Evolutionary conservation across 2,329 filamentous ascomycete species (phyloP).

Genomic region (Lachnellula hyalina): DNA sequence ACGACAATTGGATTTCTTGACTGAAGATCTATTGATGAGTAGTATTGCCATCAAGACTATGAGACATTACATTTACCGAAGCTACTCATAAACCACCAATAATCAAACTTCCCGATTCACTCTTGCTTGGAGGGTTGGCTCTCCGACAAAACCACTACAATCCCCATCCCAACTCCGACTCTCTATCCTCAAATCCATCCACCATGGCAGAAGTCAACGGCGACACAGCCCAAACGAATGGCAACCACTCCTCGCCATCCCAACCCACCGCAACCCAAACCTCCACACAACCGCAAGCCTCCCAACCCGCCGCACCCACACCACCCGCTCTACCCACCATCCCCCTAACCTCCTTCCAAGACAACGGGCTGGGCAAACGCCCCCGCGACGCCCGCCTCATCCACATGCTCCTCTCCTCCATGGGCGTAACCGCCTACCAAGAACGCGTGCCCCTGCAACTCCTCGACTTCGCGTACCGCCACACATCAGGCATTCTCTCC

Average conservation of each 20-base stretch:
- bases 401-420: constrained; percentile 72
- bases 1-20: background rate
- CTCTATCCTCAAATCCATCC: background rate
- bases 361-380: constrained; percentile 39
- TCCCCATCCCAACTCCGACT: background rate
- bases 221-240: constrained; percentile 45
- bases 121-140: background rate
- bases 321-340: constrained; percentile 20
- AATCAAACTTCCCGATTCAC: background rate
- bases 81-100: background rate
- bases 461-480: constrained; percentile 81
- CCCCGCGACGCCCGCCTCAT: constrained; percentile 76
- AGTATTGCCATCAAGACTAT: background rate
- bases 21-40: background rate
- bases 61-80: background rate
- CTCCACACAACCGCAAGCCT: constrained; percentile 11
- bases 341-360: constrained; percentile 30
- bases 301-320: constrained; percentile 3
- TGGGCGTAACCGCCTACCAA: constrained; percentile 76
- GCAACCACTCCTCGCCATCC: constrained; percentile 34
- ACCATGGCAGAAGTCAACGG: constrained; percentile 31
- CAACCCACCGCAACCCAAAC: constrained; percentile 12
- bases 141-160: background rate
- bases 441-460: constrained; percentile 76
- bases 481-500: constrained; percentile 65